phyloP scores from a whole-genome alignment of 2,329 filamentous ascomycete species.

The Westerdykella aurantiaca region DNA sequence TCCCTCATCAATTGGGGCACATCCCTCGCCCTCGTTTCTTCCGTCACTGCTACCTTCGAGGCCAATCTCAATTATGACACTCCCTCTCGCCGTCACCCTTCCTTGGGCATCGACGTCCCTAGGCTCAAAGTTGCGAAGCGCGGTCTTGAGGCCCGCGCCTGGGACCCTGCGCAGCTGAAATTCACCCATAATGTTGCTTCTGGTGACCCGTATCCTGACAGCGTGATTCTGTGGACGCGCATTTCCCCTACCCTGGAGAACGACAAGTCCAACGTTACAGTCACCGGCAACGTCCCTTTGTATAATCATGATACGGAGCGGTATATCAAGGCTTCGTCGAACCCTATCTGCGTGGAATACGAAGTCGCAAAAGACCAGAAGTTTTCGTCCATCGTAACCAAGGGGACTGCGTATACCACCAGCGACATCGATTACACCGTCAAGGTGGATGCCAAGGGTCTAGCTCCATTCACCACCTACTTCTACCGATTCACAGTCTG shows the following conservation, averaged over 20 bases:
- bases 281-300: slow-evolving; percentile 50
- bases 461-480: slow-evolving; percentile 59
- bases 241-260: slow-evolving; percentile 24
- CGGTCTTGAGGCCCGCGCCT: slow-evolving; percentile 32
- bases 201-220: slow-evolving; percentile 37
- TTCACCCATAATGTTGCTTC: slow-evolving; percentile 56
- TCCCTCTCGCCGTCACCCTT: slow-evolving; percentile 59
- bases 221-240: slow-evolving; percentile 41
- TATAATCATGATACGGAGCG: slow-evolving; percentile 49
- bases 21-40: slow-evolving; percentile 7
- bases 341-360: slow-evolving; percentile 62
- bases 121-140: slow-evolving; percentile 53
- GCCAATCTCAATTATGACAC: slow-evolving; percentile 62
- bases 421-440: slow-evolving; percentile 69
- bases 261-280: slow-evolving; percentile 40
- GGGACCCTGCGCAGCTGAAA: slow-evolving; percentile 46
- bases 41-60: slow-evolving; percentile 17
- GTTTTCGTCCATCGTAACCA: slow-evolving; percentile 45
- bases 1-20: too few relatives aligned
- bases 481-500: slow-evolving; percentile 66
- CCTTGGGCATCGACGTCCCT: slow-evolving; percentile 59
- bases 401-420: slow-evolving; percentile 61
- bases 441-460: slow-evolving; percentile 60
- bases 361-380: slow-evolving; percentile 48
- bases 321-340: slow-evolving; percentile 48